These are phyloP conservation scores for Fusarium newnesense DNA, from an alignment of 2,329 filamentous ascomycete species.

Conservation along the genomic window DNA sequence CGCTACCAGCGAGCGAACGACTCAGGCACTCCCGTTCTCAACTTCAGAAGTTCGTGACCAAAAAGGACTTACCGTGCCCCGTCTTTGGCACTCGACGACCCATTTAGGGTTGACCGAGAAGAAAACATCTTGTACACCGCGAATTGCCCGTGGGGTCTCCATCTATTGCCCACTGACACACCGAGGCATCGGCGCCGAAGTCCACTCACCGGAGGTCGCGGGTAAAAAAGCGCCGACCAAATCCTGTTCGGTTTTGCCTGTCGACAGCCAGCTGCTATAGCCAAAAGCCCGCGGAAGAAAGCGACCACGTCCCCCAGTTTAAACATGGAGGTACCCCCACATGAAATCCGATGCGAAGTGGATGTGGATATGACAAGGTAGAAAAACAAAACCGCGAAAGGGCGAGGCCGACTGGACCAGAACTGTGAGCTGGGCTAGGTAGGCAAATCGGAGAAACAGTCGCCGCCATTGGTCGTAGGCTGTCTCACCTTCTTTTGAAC, in stretches of 20 bases:
- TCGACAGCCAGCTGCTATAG: slow-evolving; percentile 2
- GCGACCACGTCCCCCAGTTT: slow-evolving; percentile 26
- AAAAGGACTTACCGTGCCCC: slow-evolving; percentile 18
- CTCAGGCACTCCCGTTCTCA: slow-evolving; percentile 14
- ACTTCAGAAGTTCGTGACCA: slow-evolving; percentile 25
- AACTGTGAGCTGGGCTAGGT: not conserved
- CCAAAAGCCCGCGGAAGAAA: slow-evolving; percentile 26
- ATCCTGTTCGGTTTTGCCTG: slow-evolving; percentile 16
- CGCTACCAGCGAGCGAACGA: slow-evolving; percentile 24
- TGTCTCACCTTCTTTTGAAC: slow-evolving; percentile 34
- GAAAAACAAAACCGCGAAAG: slow-evolving; percentile 9
- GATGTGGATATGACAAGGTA: slow-evolving; percentile 10
- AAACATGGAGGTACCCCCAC: slow-evolving; percentile 31
- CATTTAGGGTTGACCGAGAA: slow-evolving; percentile 32
- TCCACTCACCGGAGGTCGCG: slow-evolving; percentile 26
- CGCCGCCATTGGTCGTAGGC: slow-evolving; percentile 27
- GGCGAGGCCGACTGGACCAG: slow-evolving; percentile 11
- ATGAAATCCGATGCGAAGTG: slow-evolving; percentile 39
- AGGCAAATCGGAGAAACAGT: slow-evolving; percentile 14
- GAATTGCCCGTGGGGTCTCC: slow-evolving; percentile 29
- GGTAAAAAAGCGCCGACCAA: slow-evolving; percentile 29
- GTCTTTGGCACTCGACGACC: slow-evolving; percentile 17
- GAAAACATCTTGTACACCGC: slow-evolving; percentile 25
- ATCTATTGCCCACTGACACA: slow-evolving; percentile 33
- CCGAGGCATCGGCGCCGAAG: slow-evolving; percentile 34